These are phyloP conservation scores for Tricholoma saponaceum DNA, from an alignment of 768 basidiomycete species.

Conservation along the genomic window DNA sequence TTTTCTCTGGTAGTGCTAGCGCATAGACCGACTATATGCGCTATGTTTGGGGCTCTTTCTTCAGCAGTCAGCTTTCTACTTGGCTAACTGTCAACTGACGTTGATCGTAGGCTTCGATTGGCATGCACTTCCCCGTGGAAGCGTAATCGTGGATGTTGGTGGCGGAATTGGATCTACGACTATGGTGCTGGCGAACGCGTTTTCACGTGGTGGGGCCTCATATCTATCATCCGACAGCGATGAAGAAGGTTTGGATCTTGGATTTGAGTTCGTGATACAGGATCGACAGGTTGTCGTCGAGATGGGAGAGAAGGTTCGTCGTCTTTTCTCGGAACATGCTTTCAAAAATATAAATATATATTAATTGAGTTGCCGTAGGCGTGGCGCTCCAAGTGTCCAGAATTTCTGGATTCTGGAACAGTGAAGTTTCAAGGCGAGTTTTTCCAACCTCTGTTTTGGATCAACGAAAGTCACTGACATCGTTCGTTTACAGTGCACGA, in stretches of 20 bases:
- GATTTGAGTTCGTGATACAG: conserved; percentile 55
- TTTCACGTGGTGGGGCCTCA: conserved; percentile 16
- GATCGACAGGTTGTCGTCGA: conserved; percentile 52
- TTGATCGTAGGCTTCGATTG: conserved; percentile 51
- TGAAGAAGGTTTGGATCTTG: conserved; percentile 12
- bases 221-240: background rate
- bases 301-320: conserved; percentile 45
- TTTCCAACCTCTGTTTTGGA: background rate
- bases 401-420: conserved; percentile 49
- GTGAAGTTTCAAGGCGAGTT: conserved; percentile 50
- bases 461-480: background rate
- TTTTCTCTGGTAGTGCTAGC: background rate
- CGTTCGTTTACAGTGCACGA: conserved; percentile 50
- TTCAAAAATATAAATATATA: background rate
- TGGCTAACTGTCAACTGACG: background rate
- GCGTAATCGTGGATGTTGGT: conserved; percentile 62
- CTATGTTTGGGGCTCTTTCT: background rate
- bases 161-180: conserved; percentile 58
- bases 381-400: conserved; percentile 57
- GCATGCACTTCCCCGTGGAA: conserved; percentile 42
- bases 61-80: background rate
- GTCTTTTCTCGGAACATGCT: conserved; percentile 7
- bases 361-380: conserved; percentile 27
- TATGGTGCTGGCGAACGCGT: conserved; percentile 34
- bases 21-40: background rate